A percentile compares a stretch with the other conserved stretches of the same genome.
Evolutionary conservation across 371 early-diverging fungal genomes (phyloP).

Genomic region (Mucor sp.): DNA sequence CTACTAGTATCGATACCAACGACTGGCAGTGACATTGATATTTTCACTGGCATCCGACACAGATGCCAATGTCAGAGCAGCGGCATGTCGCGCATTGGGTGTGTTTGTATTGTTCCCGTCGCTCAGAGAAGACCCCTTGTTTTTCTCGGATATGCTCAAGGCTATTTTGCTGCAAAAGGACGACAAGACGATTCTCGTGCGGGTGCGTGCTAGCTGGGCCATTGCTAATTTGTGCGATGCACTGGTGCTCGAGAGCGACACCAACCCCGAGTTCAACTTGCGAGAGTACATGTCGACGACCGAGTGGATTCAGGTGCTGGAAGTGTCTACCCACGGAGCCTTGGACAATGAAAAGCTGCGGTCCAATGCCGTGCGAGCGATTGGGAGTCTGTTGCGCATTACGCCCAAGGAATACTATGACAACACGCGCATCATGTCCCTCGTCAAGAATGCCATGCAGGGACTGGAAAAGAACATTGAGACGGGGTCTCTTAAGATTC

Average conservation of each 20-base stretch:
- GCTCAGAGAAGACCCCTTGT: constrained; percentile 58
- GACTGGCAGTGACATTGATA: constrained; percentile 50
- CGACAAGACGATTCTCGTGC: constrained; percentile 59
- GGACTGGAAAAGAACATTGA: constrained; percentile 70
- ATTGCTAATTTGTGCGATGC: constrained; percentile 76
- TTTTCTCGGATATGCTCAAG: constrained; percentile 57
- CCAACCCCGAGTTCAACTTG: constrained; percentile 29
- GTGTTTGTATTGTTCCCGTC: constrained; percentile 64
- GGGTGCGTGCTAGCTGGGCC: constrained; percentile 78
- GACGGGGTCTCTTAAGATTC: constrained; percentile 72
- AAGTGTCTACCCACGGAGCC: constrained; percentile 55
- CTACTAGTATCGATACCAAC: constrained; percentile 46
- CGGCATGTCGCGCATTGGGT: constrained; percentile 72
- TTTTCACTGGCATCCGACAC: constrained; percentile 58
- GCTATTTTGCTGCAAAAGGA: constrained; percentile 45
- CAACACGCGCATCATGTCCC: constrained; percentile 44
- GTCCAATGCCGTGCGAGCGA: constrained; percentile 73
- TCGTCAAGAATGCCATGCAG: constrained; percentile 58
- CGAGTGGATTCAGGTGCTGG: constrained; percentile 51
- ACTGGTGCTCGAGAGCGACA: constrained; percentile 56
- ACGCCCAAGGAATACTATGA: constrained; percentile 54
- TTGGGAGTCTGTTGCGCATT: constrained; percentile 69
- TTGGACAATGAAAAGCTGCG: constrained; percentile 77
- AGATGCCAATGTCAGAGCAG: constrained; percentile 60
- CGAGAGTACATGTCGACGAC: constrained; percentile 38